Evolutionary conservation across 306 rosid species (phyloP).

Genomic region (Vigna nakashimae): DNA sequence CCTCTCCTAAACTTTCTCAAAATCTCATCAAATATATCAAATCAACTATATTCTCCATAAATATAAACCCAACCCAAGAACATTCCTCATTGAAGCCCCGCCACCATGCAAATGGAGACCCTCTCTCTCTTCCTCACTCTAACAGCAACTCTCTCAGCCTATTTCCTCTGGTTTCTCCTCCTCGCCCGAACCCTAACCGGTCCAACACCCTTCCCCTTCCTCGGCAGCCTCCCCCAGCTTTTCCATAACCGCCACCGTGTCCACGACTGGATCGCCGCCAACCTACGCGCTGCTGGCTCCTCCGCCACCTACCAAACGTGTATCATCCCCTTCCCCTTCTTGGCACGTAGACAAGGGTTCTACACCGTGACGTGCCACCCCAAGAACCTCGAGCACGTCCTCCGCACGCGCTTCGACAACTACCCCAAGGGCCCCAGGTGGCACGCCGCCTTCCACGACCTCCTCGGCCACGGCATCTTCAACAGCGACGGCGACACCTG

Average conservation of each 20-base stretch:
- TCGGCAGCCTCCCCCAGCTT: conserved; percentile 80
- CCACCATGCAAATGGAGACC: conserved; percentile 55
- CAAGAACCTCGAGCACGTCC: conserved; percentile 83
- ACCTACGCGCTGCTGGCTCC: conserved; percentile 62
- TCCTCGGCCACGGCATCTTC: conserved; percentile 87
- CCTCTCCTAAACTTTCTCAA: conserved; percentile 50
- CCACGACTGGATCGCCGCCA: conserved; percentile 80
- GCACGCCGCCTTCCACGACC: conserved; percentile 88
- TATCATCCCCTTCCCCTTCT: conserved; percentile 73
- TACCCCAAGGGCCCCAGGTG: conserved; percentile 89
- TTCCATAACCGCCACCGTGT: conserved; percentile 58
- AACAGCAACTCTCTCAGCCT: conserved; percentile 49
- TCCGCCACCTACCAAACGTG: conserved; percentile 85
- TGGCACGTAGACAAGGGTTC: conserved; percentile 73
- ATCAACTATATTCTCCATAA: conserved; percentile 5
- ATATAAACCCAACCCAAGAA: conserved; percentile 26
- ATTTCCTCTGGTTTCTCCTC: conserved; percentile 73
- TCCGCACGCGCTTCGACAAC: conserved; percentile 77
- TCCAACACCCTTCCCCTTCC: conserved; percentile 71
- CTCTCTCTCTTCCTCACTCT: conserved; percentile 51
- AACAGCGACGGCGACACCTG: conserved; percentile 93
- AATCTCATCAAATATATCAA: background rate
- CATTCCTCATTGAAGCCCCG: background rate
- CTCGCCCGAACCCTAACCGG: conserved; percentile 73
- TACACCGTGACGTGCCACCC: conserved; percentile 90